Percentiles rank a stretch among this genome's conserved stretches.
Conservation (phyloP, 495 filamentous ascomycete species). For the Daldinia caldariorum region DNA sequence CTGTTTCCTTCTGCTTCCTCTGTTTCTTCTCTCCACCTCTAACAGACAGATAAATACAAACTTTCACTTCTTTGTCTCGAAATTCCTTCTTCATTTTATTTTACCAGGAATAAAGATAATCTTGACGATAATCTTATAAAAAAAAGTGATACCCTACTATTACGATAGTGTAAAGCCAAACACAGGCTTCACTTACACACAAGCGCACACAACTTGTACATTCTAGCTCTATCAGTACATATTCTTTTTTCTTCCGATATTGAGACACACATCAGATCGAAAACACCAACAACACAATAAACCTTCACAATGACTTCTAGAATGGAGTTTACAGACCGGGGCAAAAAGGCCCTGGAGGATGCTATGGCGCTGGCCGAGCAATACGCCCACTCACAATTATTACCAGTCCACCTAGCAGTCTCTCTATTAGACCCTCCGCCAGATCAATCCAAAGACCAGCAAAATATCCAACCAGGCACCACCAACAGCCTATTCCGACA, state of each 20-base stretch:
- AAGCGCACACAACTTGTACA: conserved; percentile 12
- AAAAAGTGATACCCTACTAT: conserved; percentile 1
- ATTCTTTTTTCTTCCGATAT: conserved; percentile 13
- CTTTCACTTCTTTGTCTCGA: conserved; percentile 17
- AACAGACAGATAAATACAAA: conserved; percentile 34
- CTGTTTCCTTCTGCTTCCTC: conserved; percentile 23
- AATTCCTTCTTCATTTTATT: conserved; percentile 17
- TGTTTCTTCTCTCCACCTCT: conserved; percentile 26
- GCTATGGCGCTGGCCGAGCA: conserved; percentile 83
- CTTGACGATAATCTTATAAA: conserved; percentile 23
- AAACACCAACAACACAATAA: neutral
- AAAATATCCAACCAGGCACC: conserved; percentile 67
- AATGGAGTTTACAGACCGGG: conserved; percentile 92
- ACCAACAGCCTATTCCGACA: conserved; percentile 85
- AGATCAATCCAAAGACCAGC: conserved; percentile 80
- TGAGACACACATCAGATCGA: conserved; percentile 4
- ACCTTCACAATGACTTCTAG: conserved; percentile 58
- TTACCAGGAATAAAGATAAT: conserved; percentile 19
- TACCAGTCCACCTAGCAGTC: conserved; percentile 88
- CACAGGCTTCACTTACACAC: conserved; percentile 21
- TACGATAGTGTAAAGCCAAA: conserved; percentile 4
- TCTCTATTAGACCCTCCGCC: conserved; percentile 84
- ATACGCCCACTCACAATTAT: conserved; percentile 88
- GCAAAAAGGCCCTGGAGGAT: conserved; percentile 85
- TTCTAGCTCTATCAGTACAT: neutral